Evolutionary conservation across 2,329 filamentous ascomycete species (phyloP).

Genomic region (Nannizzia gypsea): DNA sequence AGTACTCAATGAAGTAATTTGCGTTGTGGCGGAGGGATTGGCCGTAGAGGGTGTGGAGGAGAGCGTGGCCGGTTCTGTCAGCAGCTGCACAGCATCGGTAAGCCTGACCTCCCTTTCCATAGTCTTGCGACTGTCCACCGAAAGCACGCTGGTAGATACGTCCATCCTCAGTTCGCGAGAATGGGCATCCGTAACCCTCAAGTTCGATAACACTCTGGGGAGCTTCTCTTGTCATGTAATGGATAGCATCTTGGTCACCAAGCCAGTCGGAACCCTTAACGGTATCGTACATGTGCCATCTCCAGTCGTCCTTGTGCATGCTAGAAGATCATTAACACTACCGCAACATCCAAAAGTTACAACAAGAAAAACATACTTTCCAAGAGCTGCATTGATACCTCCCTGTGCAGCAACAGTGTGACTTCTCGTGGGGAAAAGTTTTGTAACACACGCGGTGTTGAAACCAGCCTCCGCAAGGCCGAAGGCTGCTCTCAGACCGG

Average conservation of each 20-base stretch:
- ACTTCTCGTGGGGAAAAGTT: slow-evolving; percentile 52
- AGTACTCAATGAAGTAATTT: slow-evolving; percentile 99
- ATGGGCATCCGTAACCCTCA: slow-evolving; percentile 45
- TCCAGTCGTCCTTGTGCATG: slow-evolving; percentile 46
- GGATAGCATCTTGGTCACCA: slow-evolving; percentile 48
- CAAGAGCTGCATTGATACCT: slow-evolving; percentile 50
- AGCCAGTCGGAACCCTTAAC: slow-evolving; percentile 50
- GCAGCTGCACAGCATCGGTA: slow-evolving; percentile 95
- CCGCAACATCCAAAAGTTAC: background rate
- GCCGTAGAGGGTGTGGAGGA: slow-evolving; percentile 96
- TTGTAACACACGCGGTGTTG: slow-evolving; percentile 54
- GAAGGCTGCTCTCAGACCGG: slow-evolving; percentile 52
- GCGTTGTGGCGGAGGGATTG: slow-evolving; percentile 96
- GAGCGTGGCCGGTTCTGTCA: slow-evolving; percentile 91
- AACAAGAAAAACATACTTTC: slow-evolving; percentile 30
- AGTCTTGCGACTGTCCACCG: slow-evolving; percentile 92
- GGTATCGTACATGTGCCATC: slow-evolving; percentile 51
- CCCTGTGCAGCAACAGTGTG: slow-evolving; percentile 58
- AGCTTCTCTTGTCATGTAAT: slow-evolving; percentile 48
- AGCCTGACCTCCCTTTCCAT: slow-evolving; percentile 90
- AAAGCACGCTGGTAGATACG: slow-evolving; percentile 58
- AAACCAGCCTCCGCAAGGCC: slow-evolving; percentile 53
- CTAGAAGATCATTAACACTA: slow-evolving; percentile 17
- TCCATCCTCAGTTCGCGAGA: slow-evolving; percentile 30
- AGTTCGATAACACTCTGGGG: slow-evolving; percentile 44